phyloP scores from a whole-genome alignment of 2,329 filamentous ascomycete genomes.

The Penicillium sp. region DNA sequence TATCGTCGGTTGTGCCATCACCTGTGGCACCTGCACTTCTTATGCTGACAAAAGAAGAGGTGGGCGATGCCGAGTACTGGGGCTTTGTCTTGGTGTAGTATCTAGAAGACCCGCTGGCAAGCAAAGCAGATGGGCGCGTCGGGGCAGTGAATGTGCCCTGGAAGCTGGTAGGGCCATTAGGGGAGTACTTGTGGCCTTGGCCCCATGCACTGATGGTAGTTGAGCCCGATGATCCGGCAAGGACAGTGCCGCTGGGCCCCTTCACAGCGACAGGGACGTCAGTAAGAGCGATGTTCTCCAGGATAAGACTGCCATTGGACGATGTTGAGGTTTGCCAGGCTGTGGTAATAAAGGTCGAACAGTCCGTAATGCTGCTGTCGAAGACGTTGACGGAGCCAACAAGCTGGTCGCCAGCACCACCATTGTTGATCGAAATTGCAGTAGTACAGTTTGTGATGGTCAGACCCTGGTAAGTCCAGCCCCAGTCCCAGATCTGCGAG shows the following conservation, averaged over 20 bases:
- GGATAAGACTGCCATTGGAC: constrained; percentile 52
- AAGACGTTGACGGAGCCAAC: constrained; percentile 59
- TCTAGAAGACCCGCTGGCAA: constrained; percentile 42
- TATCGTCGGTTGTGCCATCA: constrained; percentile 61
- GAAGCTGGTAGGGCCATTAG: constrained; percentile 45
- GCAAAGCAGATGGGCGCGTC: constrained; percentile 44
- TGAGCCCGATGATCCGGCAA: constrained; percentile 38
- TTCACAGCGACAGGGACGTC: constrained; percentile 51
- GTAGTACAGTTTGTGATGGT: constrained; percentile 54
- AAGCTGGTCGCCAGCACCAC: constrained; percentile 42
- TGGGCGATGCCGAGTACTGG: constrained; percentile 49
- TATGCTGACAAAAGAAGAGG: constrained; percentile 47
- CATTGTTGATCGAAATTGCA: constrained; percentile 53
- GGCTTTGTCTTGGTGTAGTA: constrained; percentile 55
- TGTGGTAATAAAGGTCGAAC: constrained; percentile 52
- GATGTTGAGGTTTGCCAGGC: constrained; percentile 45
- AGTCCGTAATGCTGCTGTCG: constrained; percentile 57
- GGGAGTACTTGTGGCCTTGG: constrained; percentile 47
- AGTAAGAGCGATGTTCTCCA: constrained; percentile 57
- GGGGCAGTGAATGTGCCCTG: constrained; percentile 48
- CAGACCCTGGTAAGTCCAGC: constrained; percentile 56
- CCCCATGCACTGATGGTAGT: constrained; percentile 44
- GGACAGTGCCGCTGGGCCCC: constrained; percentile 37
- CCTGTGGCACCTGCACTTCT: constrained; percentile 48
- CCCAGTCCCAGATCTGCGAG: constrained; percentile 61